These are phyloP conservation scores for Gastrolobium villosum DNA, from an alignment of 306 rosid genomes.

Conservation along the genomic window DNA sequence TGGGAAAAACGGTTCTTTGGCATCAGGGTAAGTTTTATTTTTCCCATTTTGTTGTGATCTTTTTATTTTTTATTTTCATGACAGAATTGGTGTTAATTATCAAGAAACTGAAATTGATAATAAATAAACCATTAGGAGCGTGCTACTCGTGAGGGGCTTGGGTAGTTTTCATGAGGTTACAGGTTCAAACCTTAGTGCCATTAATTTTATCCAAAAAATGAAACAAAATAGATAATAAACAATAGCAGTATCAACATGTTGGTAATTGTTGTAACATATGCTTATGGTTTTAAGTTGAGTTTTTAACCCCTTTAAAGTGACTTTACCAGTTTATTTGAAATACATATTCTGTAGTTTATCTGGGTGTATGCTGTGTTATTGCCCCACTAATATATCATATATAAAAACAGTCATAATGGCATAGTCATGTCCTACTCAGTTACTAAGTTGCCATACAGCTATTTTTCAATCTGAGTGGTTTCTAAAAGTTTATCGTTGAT, in stretches of 20 bases:
- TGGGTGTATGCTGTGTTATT: neutral
- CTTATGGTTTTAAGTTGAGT: neutral
- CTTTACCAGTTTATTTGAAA: neutral
- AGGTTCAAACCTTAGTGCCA: no score
- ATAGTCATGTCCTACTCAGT: neutral
- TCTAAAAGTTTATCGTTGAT: constrained; percentile 14
- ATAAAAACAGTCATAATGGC: neutral
- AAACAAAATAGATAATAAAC: neutral
- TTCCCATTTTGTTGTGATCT: no score
- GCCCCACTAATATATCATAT: neutral
- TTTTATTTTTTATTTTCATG: neutral
- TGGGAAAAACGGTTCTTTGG: constrained; percentile 64
- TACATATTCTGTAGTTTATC: constrained; percentile 21
- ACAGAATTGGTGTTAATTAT: constrained; percentile 6
- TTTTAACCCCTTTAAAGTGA: constrained; percentile 4
- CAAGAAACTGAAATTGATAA: constrained; percentile 29
- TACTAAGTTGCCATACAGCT: neutral
- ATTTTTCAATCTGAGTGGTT: neutral
- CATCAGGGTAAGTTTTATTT: constrained; percentile 60
- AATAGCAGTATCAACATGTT: constrained; percentile 15
- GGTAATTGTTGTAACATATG: constrained; percentile 15
- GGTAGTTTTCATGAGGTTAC: no score
- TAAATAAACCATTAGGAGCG: no score
- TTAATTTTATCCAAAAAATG: no score
- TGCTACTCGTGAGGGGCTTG: no score